Evolutionary conservation across 352 stramenopile species (phyloP).

Genomic region (Pythium rhizo-oryzae): DNA sequence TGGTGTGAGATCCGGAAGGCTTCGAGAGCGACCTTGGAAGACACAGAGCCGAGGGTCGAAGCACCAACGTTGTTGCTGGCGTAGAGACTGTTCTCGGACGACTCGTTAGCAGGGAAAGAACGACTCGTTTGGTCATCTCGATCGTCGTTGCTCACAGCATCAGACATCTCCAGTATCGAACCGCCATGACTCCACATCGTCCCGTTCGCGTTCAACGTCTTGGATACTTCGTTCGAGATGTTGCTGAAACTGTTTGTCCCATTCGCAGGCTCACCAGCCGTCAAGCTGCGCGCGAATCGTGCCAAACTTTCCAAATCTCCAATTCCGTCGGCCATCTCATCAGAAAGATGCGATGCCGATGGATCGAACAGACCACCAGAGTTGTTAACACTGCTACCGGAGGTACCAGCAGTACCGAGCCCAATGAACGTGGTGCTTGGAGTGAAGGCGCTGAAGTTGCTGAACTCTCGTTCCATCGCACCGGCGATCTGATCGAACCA

Average conservation of each 20-base stretch:
- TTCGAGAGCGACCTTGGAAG: slow-evolving; percentile 63
- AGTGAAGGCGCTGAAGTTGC: slow-evolving; percentile 34
- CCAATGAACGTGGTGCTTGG: slow-evolving; percentile 19
- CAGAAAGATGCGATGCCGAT: slow-evolving; percentile 43
- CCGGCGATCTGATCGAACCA: slow-evolving; percentile 78
- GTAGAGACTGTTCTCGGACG: slow-evolving; percentile 42
- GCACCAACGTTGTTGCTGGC: slow-evolving; percentile 40
- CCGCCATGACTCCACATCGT: slow-evolving; percentile 14
- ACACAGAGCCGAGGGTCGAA: slow-evolving; percentile 67
- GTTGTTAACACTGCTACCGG: background rate
- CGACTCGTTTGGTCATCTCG: slow-evolving; percentile 64
- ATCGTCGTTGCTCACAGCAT: slow-evolving; percentile 68
- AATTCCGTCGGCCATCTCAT: slow-evolving; percentile 44
- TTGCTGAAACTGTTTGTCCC: slow-evolving; percentile 43
- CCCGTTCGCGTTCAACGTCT: slow-evolving; percentile 50
- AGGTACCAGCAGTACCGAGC: slow-evolving; percentile 1
- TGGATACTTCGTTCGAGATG: slow-evolving; percentile 78
- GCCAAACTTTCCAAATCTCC: slow-evolving; percentile 74
- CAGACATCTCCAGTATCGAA: slow-evolving; percentile 46
- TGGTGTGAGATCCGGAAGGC: slow-evolving; percentile 68
- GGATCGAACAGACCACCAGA: slow-evolving; percentile 27
- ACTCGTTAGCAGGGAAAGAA: slow-evolving; percentile 67
- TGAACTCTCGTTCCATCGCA: slow-evolving; percentile 50
- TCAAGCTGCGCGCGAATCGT: slow-evolving; percentile 66
- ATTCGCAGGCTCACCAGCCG: slow-evolving; percentile 36